Evolutionary conservation across 2,329 filamentous ascomycete species (phyloP).

Genomic region (Arachnomyces sp.): DNA sequence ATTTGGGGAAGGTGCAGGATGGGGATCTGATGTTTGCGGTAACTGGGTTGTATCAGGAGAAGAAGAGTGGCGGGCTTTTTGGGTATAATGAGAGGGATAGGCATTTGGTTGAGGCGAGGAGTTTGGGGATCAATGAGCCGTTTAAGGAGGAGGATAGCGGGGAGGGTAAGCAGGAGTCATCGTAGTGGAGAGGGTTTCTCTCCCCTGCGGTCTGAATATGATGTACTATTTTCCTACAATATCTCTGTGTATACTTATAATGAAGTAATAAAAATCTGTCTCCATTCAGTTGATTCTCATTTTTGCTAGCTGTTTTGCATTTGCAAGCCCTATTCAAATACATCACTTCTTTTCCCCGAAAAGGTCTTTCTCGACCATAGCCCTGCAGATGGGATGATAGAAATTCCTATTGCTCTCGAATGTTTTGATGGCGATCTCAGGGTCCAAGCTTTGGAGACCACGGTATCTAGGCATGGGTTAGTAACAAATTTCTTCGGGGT

Average conservation of each 20-base stretch:
- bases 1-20: conserved; percentile 47
- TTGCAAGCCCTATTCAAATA: conserved; percentile 2
- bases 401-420: conserved; percentile 85
- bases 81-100: conserved; percentile 28
- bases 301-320: neutral
- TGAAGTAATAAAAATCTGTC: no score
- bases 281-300: no score
- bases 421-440: conserved; percentile 65
- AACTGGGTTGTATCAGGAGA: conserved; percentile 30
- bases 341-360: conserved; percentile 34
- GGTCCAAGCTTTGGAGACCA: conserved; percentile 64
- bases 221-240: no score
- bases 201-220: no score
- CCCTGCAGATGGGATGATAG: conserved; percentile 88
- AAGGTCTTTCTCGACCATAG: conserved; percentile 80
- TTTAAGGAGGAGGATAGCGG: neutral
- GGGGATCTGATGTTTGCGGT: conserved; percentile 46
- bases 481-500: neutral
- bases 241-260: no score
- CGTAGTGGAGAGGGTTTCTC: no score
- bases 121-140: conserved; percentile 12
- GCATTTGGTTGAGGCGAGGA: conserved; percentile 27
- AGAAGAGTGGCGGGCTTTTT: conserved; percentile 28
- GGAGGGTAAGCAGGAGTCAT: neutral
- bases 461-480: conserved; percentile 39